phyloP scores from a whole-genome alignment of 257 asterid genomes.

The Osmanthus fragrans region DNA sequence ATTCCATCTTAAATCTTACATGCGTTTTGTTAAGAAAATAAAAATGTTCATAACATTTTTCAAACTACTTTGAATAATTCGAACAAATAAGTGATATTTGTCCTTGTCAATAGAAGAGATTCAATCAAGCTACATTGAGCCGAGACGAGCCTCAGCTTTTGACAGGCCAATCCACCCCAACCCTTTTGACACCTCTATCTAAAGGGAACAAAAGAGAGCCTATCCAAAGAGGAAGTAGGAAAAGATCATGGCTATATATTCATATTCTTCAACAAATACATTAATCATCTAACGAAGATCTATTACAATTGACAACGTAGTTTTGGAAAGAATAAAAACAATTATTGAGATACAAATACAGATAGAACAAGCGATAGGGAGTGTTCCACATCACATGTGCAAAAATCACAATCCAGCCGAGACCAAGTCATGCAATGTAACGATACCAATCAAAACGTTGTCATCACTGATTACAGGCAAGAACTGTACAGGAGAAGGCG shows the following conservation, averaged over 20 bases:
- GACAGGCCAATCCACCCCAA: no score
- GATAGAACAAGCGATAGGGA: neutral
- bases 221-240: neutral
- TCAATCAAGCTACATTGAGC: neutral
- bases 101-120: neutral
- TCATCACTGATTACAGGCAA: slow-evolving; percentile 72
- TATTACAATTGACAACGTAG: neutral
- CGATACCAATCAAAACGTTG: slow-evolving; percentile 74
- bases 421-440: slow-evolving; percentile 78
- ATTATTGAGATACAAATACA: slow-evolving; percentile 13
- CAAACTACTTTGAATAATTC: neutral
- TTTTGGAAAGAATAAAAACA: slow-evolving; percentile 39
- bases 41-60: no score
- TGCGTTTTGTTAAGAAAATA: neutral
- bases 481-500: slow-evolving; percentile 93
- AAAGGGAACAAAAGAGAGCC: neutral
- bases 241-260: neutral
- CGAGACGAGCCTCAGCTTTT: no score
- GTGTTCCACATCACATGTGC: neutral
- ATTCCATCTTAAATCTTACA: no score
- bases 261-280: neutral
- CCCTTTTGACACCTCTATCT: neutral
- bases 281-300: neutral
- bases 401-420: slow-evolving; percentile 40
- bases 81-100: neutral